A percentile compares a stretch with the other conserved stretches of the same genome.
These are phyloP conservation scores for Psidium friedrichsthalianum DNA, from an alignment of 345 rosid genomes.

Conservation along the genomic window DNA sequence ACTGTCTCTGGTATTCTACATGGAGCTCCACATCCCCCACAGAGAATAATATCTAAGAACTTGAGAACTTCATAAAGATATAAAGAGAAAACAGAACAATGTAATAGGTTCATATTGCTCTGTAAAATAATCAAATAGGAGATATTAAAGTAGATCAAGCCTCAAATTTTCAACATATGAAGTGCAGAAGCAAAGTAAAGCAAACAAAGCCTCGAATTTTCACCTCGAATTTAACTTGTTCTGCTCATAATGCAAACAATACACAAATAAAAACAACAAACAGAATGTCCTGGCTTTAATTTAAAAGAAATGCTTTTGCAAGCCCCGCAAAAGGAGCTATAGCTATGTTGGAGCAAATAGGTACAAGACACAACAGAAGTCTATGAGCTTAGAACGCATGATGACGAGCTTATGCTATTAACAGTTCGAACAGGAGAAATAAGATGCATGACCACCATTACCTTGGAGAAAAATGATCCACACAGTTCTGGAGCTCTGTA, in stretches of 20 bases:
- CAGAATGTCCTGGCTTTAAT: neutral
- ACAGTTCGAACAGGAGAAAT: neutral
- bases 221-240: neutral
- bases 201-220: neutral
- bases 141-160: neutral
- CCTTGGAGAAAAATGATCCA: constrained; percentile 97
- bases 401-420: neutral
- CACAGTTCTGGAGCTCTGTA: constrained; percentile 98
- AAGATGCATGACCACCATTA: constrained; percentile 8
- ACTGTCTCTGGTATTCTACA: neutral
- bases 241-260: neutral
- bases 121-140: neutral
- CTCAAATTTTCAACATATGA: neutral
- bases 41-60: neutral
- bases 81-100: neutral
- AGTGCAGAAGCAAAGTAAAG: neutral
- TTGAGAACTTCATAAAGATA: neutral
- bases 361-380: neutral
- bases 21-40: neutral
- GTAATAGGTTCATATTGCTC: neutral
- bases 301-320: neutral
- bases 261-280: neutral
- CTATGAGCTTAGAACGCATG: neutral
- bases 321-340: neutral
- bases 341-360: neutral